Conservation (phyloP, 176 grass and related monocot species). For the Miscanthus lutarioriparius region DNA sequence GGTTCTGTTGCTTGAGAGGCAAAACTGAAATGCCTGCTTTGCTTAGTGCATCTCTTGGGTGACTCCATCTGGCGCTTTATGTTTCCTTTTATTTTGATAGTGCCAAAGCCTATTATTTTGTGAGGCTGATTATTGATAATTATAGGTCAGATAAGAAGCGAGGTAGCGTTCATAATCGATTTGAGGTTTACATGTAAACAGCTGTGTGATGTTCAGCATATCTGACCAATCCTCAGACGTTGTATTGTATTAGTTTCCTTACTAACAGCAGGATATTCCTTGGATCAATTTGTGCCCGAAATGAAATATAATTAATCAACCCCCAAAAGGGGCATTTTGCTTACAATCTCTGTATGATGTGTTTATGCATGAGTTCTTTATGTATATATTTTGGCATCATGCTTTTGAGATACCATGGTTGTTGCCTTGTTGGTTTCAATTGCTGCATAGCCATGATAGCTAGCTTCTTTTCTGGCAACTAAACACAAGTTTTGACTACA, state of each 20-base stretch:
- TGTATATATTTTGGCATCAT: neutral
- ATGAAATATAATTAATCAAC: slow-evolving; percentile 37
- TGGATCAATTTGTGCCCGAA: slow-evolving; percentile 33
- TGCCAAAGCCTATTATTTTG: slow-evolving; percentile 40
- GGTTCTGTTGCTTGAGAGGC: slow-evolving; percentile 20
- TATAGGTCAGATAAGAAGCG: slow-evolving; percentile 45
- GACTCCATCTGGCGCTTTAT: slow-evolving; percentile 34
- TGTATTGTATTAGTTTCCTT: slow-evolving; percentile 50
- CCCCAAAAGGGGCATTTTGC: slow-evolving; percentile 8
- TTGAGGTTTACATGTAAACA: slow-evolving; percentile 45
- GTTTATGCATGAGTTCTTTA: neutral
- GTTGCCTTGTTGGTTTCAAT: neutral
- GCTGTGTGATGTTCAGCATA: slow-evolving; percentile 37
- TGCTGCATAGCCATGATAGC: neutral
- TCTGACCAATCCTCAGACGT: slow-evolving; percentile 45
- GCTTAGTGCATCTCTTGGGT: slow-evolving; percentile 41
- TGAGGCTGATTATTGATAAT: slow-evolving; percentile 46
- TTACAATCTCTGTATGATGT: neutral
- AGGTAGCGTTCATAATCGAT: slow-evolving; percentile 35
- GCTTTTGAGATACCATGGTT: neutral
- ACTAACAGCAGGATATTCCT: slow-evolving; percentile 45
- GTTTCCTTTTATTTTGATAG: slow-evolving; percentile 36
- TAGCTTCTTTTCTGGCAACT: neutral
- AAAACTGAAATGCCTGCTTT: slow-evolving; percentile 34
- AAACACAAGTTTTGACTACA: slow-evolving; percentile 1